Conservation (phyloP, 2,329 filamentous ascomycete genomes). For the Neopestalotiopsis sp. region DNA sequence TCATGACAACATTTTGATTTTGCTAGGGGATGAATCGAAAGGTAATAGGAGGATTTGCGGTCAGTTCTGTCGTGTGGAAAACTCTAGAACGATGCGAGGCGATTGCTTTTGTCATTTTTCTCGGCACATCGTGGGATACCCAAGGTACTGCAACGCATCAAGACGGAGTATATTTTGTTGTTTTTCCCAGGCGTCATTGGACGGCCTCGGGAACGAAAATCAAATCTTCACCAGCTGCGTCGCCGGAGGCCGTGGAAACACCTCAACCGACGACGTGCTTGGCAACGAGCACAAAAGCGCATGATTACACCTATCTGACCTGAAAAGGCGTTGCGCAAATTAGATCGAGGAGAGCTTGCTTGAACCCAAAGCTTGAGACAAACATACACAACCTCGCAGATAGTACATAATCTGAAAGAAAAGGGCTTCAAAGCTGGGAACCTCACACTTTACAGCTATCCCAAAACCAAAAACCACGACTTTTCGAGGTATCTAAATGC, state of each 20-base stretch:
- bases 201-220: slow-evolving; percentile 12
- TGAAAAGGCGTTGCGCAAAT: slow-evolving; percentile 37
- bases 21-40: not conserved
- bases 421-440: slow-evolving; percentile 29
- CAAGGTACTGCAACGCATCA: slow-evolving; percentile 14
- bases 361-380: slow-evolving; percentile 30
- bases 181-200: slow-evolving; percentile 3
- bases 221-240: slow-evolving; percentile 12
- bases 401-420: slow-evolving; percentile 37
- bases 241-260: slow-evolving; percentile 8
- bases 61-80: not conserved
- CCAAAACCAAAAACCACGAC: slow-evolving; percentile 17
- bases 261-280: slow-evolving; percentile 1
- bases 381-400: slow-evolving; percentile 35
- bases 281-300: slow-evolving; percentile 24
- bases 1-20: slow-evolving; percentile 5
- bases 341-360: slow-evolving; percentile 29
- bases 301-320: slow-evolving; percentile 31
- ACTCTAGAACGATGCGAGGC: slow-evolving; percentile 10
- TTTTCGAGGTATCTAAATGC: slow-evolving; percentile 17
- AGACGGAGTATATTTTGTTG: slow-evolving; percentile 9
- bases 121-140: not conserved
- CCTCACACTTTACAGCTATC: not conserved
- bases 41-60: not conserved
- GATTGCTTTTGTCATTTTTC: not conserved